A percentile compares a stretch with the other conserved stretches of the same genome.
These are phyloP conservation scores for Tetrapisispora namnaoensis DNA, from an alignment of 805 yeast genomes.

Conservation along the genomic window DNA sequence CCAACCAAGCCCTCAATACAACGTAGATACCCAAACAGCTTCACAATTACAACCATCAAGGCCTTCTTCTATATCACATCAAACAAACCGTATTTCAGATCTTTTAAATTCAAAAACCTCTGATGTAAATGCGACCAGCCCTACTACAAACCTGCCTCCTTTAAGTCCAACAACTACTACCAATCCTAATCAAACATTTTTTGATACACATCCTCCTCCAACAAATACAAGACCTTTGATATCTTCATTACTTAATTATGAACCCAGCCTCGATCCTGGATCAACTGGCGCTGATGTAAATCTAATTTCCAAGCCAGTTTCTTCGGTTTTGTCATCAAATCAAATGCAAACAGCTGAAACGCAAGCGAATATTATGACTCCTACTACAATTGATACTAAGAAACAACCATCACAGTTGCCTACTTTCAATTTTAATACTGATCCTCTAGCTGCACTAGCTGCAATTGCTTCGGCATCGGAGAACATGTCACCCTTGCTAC, in stretches of 20 bases:
- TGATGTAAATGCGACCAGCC: not conserved
- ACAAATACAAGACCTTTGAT: constrained; percentile 7
- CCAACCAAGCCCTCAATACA: not conserved
- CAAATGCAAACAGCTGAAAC: not conserved
- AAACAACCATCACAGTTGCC: not conserved
- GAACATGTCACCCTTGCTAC: constrained; percentile 10
- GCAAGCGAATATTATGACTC: not conserved
- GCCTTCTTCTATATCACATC: not conserved
- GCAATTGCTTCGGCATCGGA: constrained; percentile 31
- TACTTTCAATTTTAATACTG: constrained; percentile 22
- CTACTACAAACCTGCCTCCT: not conserved
- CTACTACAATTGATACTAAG: not conserved
- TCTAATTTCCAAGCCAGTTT: not conserved
- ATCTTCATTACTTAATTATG: constrained; percentile 9
- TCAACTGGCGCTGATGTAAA: not conserved
- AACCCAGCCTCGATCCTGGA: not conserved
- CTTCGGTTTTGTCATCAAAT: not conserved
- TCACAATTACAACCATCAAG: not conserved
- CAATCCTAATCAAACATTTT: not conserved
- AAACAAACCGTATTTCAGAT: constrained; percentile 2
- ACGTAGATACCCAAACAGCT: not conserved
- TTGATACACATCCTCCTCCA: not conserved
- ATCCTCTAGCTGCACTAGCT: constrained; percentile 31
- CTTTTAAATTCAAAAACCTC: constrained; percentile 1
- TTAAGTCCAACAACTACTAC: not conserved